phyloP scores from a whole-genome alignment of 805 yeast species.

The Teunomyces barrocoloradensis region DNA sequence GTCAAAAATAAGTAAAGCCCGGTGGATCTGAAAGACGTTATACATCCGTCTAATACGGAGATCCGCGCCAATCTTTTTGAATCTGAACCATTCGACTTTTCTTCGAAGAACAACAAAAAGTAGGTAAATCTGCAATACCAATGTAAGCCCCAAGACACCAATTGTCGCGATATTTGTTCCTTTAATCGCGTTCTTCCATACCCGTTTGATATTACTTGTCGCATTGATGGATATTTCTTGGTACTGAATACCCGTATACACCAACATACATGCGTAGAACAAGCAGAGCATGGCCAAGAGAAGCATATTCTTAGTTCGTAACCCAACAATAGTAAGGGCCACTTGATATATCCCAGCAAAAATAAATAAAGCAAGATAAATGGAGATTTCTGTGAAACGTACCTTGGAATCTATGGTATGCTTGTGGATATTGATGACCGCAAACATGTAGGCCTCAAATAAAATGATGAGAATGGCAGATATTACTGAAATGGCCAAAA shows the following conservation, averaged over 20 bases:
- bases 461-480: constrained; percentile 34
- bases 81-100: constrained; percentile 47
- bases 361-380: constrained; percentile 47
- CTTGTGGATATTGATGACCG: constrained; percentile 35
- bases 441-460: constrained; percentile 40
- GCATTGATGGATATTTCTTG: constrained; percentile 26
- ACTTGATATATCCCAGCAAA: constrained; percentile 46
- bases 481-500: constrained; percentile 27
- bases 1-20: constrained; percentile 37
- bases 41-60: constrained; percentile 36
- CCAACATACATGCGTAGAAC: constrained; percentile 42
- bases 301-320: constrained; percentile 38
- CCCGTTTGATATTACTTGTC: constrained; percentile 17
- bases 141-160: constrained; percentile 35
- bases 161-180: constrained; percentile 45
- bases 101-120: constrained; percentile 27
- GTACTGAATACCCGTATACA: constrained; percentile 48
- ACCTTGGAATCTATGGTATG: constrained; percentile 14
- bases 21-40: constrained; percentile 38
- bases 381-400: constrained; percentile 30
- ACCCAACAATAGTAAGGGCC: constrained; percentile 35
- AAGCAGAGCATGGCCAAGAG: constrained; percentile 37
- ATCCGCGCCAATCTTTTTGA: constrained; percentile 49
- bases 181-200: constrained; percentile 31
- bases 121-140: constrained; percentile 31